Conservation (phyloP, 768 basidiomycete species). For the Naganishia vishniacii region DNA sequence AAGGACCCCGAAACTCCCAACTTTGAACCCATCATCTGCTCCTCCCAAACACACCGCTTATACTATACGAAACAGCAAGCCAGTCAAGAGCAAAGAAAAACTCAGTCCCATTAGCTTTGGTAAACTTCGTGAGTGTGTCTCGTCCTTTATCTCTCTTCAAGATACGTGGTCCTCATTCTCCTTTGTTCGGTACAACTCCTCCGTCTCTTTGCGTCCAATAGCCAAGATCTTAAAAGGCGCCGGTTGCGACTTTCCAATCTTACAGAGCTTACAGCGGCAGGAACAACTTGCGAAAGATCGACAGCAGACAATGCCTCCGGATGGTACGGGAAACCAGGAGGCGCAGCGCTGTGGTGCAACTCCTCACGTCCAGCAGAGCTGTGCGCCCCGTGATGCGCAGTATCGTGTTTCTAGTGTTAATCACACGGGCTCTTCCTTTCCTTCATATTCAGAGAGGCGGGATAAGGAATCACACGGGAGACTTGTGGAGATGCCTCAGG, state of each 20-base stretch:
- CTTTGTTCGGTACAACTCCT: not conserved
- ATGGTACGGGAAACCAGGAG: not conserved
- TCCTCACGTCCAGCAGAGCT: no score
- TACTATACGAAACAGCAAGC: not conserved
- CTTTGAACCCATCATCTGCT: not conserved
- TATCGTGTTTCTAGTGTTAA: no score
- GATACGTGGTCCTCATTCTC: no score
- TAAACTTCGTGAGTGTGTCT: not conserved
- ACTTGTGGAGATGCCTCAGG: no score
- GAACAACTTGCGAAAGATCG: conserved; percentile 15
- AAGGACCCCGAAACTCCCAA: not conserved
- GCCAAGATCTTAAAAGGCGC: conserved; percentile 5
- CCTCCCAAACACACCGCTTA: not conserved
- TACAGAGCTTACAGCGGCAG: not conserved
- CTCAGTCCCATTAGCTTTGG: conserved; percentile 14
- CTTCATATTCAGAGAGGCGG: no score
- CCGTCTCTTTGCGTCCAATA: not conserved
- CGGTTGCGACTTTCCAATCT: not conserved
- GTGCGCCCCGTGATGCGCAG: no score
- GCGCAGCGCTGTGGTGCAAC: no score
- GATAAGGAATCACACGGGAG: no score
- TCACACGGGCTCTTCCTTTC: no score
- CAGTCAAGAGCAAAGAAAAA: conserved; percentile 1
- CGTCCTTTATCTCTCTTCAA: not conserved
- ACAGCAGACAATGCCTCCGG: not conserved